Evolutionary conservation across 306 rosid species (phyloP).

Genomic region (Medicago arabica): DNA sequence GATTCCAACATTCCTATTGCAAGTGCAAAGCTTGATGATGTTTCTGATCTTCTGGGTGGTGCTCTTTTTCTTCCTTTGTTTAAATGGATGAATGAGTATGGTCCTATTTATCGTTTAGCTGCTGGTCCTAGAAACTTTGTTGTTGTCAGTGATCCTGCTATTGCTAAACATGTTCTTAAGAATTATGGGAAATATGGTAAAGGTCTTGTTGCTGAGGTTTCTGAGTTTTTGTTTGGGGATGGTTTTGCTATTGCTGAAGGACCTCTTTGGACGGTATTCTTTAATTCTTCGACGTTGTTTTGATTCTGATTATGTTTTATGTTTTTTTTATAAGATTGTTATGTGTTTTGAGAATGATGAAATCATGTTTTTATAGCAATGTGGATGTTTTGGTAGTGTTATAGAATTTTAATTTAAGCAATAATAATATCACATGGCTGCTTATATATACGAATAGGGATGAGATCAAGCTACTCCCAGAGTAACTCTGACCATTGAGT

Average conservation of each 20-base stretch:
- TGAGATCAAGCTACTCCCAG: too few species aligned
- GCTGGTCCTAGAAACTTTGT: constrained; percentile 94
- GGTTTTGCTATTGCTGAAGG: constrained; percentile 98
- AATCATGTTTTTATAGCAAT: neutral
- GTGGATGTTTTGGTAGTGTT: constrained; percentile 24
- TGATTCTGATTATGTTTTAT: neutral
- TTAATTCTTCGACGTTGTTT: neutral
- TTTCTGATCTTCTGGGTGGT: constrained; percentile 93
- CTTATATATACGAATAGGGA: too few species aligned
- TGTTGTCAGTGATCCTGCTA: constrained; percentile 91
- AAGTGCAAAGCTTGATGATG: constrained; percentile 83
- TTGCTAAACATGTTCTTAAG: constrained; percentile 85
- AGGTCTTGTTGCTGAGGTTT: constrained; percentile 90
- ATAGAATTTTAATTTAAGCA: too few species aligned
- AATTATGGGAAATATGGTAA: constrained; percentile 77
- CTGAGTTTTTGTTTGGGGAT: constrained; percentile 84
- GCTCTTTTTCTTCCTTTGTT: constrained; percentile 87
- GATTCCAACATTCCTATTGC: constrained; percentile 83
- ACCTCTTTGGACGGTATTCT: constrained; percentile 91
- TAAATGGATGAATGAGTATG: constrained; percentile 89
- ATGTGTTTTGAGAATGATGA: constrained; percentile 3
- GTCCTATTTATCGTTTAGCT: constrained; percentile 83
- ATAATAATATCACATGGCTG: too few species aligned
- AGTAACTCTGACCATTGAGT: too few species aligned
- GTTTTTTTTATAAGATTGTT: neutral